Percentiles rank a stretch among this genome's conserved stretches.
These are phyloP conservation scores for Rhizopogon roseolus DNA, from an alignment of 768 basidiomycete species.

Conservation along the genomic window DNA sequence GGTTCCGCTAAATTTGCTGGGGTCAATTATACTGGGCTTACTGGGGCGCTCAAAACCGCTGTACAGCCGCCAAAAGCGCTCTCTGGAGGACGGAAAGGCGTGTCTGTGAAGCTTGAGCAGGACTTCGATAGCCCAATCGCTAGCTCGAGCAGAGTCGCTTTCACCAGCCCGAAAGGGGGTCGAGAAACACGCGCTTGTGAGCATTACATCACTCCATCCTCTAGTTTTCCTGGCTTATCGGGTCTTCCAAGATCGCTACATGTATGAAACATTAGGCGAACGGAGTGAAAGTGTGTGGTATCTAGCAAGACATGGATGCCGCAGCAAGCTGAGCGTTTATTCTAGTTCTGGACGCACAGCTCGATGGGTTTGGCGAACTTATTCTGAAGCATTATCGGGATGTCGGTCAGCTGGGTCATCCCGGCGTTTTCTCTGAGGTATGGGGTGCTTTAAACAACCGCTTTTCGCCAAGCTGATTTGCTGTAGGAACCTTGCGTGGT, in stretches of 20 bases:
- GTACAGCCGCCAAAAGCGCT: neutral
- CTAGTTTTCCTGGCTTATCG: neutral
- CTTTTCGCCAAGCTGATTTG: slow-evolving; percentile 1
- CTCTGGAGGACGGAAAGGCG: neutral
- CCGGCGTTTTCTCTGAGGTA: slow-evolving; percentile 51
- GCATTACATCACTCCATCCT: slow-evolving; percentile 13
- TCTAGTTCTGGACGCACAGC: slow-evolving; percentile 77
- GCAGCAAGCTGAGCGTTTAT: neutral
- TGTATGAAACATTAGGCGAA: slow-evolving; percentile 88
- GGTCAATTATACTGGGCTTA: slow-evolving; percentile 1
- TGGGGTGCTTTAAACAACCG: slow-evolving; percentile 1
- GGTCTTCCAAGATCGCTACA: slow-evolving; percentile 66
- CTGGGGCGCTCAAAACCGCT: neutral
- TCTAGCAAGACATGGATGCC: neutral
- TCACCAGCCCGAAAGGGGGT: slow-evolving; percentile 26
- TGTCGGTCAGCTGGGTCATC: slow-evolving; percentile 76
- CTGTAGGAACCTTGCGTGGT: slow-evolving; percentile 58
- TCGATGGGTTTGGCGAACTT: slow-evolving; percentile 80
- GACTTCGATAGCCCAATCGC: slow-evolving; percentile 10
- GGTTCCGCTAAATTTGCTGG: slow-evolving; percentile 8
- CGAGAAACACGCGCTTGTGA: slow-evolving; percentile 46
- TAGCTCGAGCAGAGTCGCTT: slow-evolving; percentile 24
- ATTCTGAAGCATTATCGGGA: slow-evolving; percentile 61
- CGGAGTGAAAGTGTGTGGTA: slow-evolving; percentile 65
- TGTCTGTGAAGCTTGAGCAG: neutral